Evolutionary conservation across 345 rosid genomes (phyloP).

Genomic region (Cardiospermum halicacabum): DNA sequence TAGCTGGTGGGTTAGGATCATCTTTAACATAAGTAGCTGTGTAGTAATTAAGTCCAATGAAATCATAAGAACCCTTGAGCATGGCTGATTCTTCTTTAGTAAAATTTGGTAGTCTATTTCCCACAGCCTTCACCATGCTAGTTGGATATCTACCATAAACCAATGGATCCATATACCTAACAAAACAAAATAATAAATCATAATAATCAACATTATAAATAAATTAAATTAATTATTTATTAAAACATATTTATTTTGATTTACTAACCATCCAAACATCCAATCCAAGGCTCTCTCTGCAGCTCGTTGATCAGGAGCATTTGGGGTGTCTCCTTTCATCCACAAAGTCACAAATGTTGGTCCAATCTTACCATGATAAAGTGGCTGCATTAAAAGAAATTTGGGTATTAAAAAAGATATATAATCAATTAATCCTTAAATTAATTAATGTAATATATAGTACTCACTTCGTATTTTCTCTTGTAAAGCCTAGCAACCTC

Average conservation of each 20-base stretch:
- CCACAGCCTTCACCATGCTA: conserved; percentile 33
- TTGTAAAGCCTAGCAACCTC: conserved; percentile 22
- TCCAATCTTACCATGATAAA: neutral
- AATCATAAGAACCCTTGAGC: conserved; percentile 41
- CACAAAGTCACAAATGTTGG: conserved; percentile 4
- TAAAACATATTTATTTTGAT: too few species aligned
- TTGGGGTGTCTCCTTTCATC: conserved; percentile 21
- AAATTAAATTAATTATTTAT: too few species aligned
- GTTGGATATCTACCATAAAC: conserved; percentile 39
- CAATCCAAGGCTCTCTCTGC: conserved; percentile 16
- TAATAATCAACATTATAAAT: too few species aligned
- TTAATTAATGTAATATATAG: too few species aligned
- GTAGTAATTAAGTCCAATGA: conserved; percentile 11
- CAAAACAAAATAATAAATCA: too few species aligned
- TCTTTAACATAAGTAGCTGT: conserved; percentile 26
- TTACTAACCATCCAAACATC: too few species aligned
- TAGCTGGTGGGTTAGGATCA: conserved; percentile 3
- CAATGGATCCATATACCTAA: conserved; percentile 41
- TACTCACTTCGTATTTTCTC: conserved; percentile 23
- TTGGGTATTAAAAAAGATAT: too few species aligned
- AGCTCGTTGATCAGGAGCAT: conserved; percentile 13
- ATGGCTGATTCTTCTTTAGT: conserved; percentile 27
- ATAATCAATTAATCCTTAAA: too few species aligned
- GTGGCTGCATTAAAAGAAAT: conserved; percentile 21
- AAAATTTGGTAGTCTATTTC: conserved; percentile 37